Evolutionary conservation across 192 early-diverging fungal species (phyloP).

Genomic region (Podila verticillata): DNA sequence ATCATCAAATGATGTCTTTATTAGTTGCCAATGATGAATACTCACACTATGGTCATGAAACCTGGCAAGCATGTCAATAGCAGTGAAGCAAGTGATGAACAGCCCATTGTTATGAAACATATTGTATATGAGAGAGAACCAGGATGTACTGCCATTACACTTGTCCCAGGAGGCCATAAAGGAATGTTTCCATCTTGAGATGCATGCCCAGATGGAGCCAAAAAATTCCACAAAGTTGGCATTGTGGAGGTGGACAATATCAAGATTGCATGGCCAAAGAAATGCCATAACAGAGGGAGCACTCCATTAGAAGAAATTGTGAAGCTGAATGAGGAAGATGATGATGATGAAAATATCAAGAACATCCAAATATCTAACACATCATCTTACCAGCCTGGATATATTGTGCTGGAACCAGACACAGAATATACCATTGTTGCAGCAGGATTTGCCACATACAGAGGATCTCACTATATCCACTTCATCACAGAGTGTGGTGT

Average conservation of each 20-base stretch:
- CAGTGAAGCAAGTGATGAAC: too few relatives aligned
- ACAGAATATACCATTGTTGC: neutral
- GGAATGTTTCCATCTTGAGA: neutral
- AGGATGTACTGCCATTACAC: neutral
- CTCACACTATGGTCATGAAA: too few relatives aligned
- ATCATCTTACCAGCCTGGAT: neutral
- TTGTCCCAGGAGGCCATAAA: neutral
- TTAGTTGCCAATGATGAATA: too few relatives aligned
- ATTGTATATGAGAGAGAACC: neutral
- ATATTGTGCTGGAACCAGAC: neutral
- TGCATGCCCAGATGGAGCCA: too few relatives aligned
- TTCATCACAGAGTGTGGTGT: neutral
- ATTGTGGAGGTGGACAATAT: neutral
- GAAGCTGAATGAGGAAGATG: neutral
- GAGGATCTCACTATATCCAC: neutral
- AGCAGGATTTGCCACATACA: neutral
- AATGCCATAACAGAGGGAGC: neutral
- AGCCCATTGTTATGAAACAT: neutral
- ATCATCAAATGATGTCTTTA: too few relatives aligned
- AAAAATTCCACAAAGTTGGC: neutral
- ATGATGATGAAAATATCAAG: neutral
- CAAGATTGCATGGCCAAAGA: neutral
- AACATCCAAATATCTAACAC: neutral
- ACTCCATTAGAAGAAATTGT: neutral
- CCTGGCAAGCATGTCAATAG: too few relatives aligned